Base-by-base conservation (phyloP, 2,329 filamentous ascomycete species). In the Rosellinia necatrix region DNA sequence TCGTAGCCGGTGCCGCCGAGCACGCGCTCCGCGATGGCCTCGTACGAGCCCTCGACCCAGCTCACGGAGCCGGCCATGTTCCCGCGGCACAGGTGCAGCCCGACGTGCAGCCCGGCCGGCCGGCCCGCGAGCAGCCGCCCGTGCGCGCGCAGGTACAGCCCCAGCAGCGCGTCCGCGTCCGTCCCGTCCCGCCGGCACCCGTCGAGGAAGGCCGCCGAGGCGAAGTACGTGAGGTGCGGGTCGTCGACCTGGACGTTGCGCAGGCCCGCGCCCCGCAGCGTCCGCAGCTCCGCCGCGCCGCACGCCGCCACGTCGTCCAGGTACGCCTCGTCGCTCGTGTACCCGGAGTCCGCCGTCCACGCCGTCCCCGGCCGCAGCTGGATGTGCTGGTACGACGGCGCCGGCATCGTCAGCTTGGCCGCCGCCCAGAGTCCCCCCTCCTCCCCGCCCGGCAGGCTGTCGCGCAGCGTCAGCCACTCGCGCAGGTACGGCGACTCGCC, bases 371-470 rank as follows among this genome's bases (percentile, higher is more conserved):
- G 76, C 63, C 76, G 79, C 63, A 83, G 81, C 32, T 85, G 79
- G 66, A 88, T 77, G 67, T 88, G 85, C 68, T 87, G 87, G 79
- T 84, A 87, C 64, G 81, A 81, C 0, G 83, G 83, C 2, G 83
- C 79, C 15, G 83, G 81, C 40, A 88, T 67, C 1, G 85, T 87
- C 55, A 87, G 75, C 72, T 88, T 87, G 65, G 86, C 80, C 63
- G 85, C 81, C 49, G 79, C 77, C 71, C 83, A 81, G 52, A 84
- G 73, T 34, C 82, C 78, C 42, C 80, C n/a, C n/a, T n/a, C n/a
- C n/a, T n/a, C n/a, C n/a, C n/a, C n/a, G n/a, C n/a, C 74, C 0
- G 84, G 79, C 0, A 88, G 34, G 51, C 46, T 65, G 8, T 58
- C 59, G 6, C 66, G 63, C 49, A 89, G 76, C 44, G 66, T 61